phyloP scores from a whole-genome alignment of 306 rosid genomes.

The Gastrolobium bilobum region DNA sequence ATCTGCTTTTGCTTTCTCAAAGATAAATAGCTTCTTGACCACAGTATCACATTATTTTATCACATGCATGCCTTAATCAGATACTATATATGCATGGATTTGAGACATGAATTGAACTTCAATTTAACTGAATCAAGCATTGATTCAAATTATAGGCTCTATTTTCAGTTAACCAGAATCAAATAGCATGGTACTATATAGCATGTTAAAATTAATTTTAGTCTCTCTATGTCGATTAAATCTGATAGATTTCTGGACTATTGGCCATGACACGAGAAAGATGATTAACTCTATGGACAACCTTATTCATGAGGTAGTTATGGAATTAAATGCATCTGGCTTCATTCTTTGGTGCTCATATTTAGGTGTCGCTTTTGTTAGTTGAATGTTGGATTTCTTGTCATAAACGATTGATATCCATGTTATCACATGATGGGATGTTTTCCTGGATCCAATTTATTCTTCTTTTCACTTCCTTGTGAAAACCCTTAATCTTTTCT shows the following conservation, averaged over 20 bases:
- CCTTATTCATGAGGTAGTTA: conserved; percentile 56
- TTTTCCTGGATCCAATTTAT: conserved; percentile 24
- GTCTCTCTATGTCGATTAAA: background rate
- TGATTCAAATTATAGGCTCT: conserved; percentile 14
- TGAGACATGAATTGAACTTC: conserved; percentile 16
- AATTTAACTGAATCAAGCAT: background rate
- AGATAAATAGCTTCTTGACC: conserved; percentile 42
- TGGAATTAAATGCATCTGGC: conserved; percentile 53
- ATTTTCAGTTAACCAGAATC: conserved; percentile 3
- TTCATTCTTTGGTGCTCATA: conserved; percentile 48
- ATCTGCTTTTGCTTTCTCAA: conserved; percentile 39
- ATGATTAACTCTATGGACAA: conserved; percentile 50
- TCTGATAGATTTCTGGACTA: conserved; percentile 16
- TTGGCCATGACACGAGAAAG: conserved; percentile 20
- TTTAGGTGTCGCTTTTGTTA: conserved; percentile 36
- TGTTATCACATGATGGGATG: conserved; percentile 38
- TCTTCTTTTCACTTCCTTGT: conserved; percentile 37
- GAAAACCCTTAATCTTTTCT: background rate
- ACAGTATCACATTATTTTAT: conserved; percentile 38
- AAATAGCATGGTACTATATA: background rate
- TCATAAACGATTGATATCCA: conserved; percentile 19
- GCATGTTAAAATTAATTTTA: background rate
- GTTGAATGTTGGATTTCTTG: conserved; percentile 35
- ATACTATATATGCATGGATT: background rate
- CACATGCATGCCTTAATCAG: conserved; percentile 31